Evolutionary conservation across 2,329 filamentous ascomycete species (phyloP).

Genomic region (Penicillium digitatum): DNA sequence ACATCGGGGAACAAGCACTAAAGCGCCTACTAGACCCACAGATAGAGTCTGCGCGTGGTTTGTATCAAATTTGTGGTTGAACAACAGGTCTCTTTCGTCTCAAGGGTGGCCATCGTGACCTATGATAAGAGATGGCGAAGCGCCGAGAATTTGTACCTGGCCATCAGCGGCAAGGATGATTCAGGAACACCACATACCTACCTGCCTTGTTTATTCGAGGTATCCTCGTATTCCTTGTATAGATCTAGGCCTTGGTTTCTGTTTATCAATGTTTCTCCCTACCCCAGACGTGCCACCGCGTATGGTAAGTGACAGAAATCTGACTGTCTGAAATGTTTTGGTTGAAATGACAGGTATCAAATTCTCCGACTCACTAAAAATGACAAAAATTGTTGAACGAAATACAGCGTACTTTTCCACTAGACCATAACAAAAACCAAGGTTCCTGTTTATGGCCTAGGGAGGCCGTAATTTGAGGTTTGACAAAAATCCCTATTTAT

Average conservation of each 20-base stretch:
- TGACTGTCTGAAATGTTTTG: too few relatives aligned
- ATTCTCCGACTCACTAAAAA: too few relatives aligned
- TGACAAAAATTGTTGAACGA: too few relatives aligned
- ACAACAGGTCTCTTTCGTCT: slow-evolving; percentile 4
- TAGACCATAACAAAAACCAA: too few relatives aligned
- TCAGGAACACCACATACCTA: background rate
- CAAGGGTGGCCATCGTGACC: background rate
- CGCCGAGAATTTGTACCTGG: slow-evolving; percentile 14
- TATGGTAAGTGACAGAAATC: background rate
- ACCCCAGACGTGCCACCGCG: background rate
- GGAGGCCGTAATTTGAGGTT: too few relatives aligned
- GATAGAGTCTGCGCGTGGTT: slow-evolving; percentile 6
- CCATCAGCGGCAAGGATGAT: slow-evolving; percentile 10
- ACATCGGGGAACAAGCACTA: slow-evolving; percentile 1
- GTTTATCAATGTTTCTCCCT: background rate
- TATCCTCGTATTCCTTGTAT: slow-evolving; percentile 1
- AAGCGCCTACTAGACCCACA: slow-evolving; percentile 8
- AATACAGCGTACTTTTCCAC: too few relatives aligned
- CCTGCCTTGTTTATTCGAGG: background rate
- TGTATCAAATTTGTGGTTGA: background rate
- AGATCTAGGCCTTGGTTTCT: background rate
- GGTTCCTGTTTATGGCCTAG: too few relatives aligned
- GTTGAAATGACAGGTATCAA: too few relatives aligned
- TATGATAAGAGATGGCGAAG: slow-evolving; percentile 21
- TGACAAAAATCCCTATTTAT: too few relatives aligned